These are phyloP conservation scores for Sophora flavescens DNA, from an alignment of 306 rosid genomes.

Conservation along the genomic window DNA sequence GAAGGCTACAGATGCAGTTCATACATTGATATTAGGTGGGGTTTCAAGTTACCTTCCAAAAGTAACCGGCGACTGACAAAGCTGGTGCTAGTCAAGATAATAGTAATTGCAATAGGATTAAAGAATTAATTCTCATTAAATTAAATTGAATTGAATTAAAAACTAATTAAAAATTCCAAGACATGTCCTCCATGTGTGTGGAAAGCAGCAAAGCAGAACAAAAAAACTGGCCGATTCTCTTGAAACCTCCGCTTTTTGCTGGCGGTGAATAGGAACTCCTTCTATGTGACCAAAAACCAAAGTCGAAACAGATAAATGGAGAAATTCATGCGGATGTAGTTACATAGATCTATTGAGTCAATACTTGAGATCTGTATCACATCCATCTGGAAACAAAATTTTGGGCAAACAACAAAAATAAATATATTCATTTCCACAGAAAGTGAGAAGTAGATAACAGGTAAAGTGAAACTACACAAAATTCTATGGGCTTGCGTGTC, in stretches of 20 bases:
- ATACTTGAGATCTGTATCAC: constrained; percentile 38
- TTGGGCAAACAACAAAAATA: background rate
- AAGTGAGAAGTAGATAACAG: constrained; percentile 18
- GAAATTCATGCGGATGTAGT: constrained; percentile 42
- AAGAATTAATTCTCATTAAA: constrained; percentile 21
- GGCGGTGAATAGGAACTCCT: constrained; percentile 17
- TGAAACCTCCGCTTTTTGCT: constrained; percentile 41
- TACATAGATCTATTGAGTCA: constrained; percentile 45
- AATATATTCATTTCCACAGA: constrained; percentile 26
- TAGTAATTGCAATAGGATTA: constrained; percentile 25
- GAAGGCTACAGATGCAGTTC: constrained; percentile 19
- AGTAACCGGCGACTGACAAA: constrained; percentile 50
- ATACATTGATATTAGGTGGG: constrained; percentile 23
- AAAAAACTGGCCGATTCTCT: constrained; percentile 24
- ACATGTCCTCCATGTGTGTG: background rate
- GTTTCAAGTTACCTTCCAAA: constrained; percentile 36
- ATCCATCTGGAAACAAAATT: constrained; percentile 28
- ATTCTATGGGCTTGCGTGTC: constrained; percentile 15
- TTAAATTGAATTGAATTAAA: constrained; percentile 2
- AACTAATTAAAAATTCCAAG: background rate
- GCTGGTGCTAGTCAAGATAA: constrained; percentile 38
- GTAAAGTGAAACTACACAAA: constrained; percentile 21
- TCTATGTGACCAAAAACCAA: constrained; percentile 41
- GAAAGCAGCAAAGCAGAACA: constrained; percentile 17
- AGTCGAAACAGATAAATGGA: constrained; percentile 39